These are phyloP conservation scores for Nemania diffusa DNA, from an alignment of 2,329 filamentous ascomycete genomes.

Conservation along the genomic window DNA sequence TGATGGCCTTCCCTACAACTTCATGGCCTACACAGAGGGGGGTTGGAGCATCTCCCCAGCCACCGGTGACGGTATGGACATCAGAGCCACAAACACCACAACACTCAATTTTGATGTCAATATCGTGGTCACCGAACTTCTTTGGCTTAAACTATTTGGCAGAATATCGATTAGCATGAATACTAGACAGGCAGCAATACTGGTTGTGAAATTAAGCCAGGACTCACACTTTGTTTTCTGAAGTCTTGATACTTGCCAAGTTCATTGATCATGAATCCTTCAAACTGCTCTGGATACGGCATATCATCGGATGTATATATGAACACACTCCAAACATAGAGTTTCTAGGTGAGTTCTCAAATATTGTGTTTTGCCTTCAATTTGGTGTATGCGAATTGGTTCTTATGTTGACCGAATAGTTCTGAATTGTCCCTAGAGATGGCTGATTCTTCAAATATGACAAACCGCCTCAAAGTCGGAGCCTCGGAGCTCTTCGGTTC, in stretches of 20 bases:
- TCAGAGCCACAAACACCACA: slow-evolving; percentile 69
- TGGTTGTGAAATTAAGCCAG: background rate
- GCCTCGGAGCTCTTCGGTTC: background rate
- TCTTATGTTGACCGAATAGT: background rate
- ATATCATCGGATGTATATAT: slow-evolving; percentile 34
- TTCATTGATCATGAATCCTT: slow-evolving; percentile 49
- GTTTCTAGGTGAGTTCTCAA: background rate
- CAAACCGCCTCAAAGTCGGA: background rate
- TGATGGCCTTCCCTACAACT: slow-evolving; percentile 64
- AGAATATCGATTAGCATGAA: background rate
- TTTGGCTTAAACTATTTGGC: slow-evolving; percentile 47
- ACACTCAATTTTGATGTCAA: slow-evolving; percentile 75
- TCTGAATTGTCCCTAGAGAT: background rate
- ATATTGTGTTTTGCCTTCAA: no score
- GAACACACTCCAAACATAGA: background rate
- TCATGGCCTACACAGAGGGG: slow-evolving; percentile 69
- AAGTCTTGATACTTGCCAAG: slow-evolving; percentile 47
- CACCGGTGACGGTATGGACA: slow-evolving; percentile 54
- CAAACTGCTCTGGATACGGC: slow-evolving; percentile 47
- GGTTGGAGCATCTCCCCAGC: slow-evolving; percentile 48
- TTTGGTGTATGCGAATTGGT: background rate
- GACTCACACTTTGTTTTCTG: slow-evolving; percentile 46
- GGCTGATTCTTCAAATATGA: background rate
- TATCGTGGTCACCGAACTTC: slow-evolving; percentile 62
- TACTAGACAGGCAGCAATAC: background rate